Evolutionary conservation across 176 grass and related monocot species (phyloP), one percentile per base, ranked within the genome.

Genomic region (Aechmea fasciata): DNA sequence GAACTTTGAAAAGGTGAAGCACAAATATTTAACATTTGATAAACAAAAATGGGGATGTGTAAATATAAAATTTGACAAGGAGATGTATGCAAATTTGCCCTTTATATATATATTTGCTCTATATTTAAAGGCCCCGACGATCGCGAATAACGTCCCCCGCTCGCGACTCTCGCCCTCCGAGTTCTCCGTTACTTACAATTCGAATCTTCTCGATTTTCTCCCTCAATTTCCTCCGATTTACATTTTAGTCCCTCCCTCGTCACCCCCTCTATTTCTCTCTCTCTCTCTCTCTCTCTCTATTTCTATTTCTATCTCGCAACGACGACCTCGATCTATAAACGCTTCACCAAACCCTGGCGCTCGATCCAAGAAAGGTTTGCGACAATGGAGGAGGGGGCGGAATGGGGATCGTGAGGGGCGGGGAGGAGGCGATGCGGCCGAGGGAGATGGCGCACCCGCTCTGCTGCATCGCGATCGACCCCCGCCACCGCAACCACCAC

Each of bases 401-500:
- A 19, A 18, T 61, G 17, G 10, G 6, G 20, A 61, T 61, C 2
- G 5, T 61, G 20, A 19, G 55, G 55, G 1, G 33, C 33, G 14
- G 55, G 54, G 54, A 19, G 17, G 9, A 19, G 10, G 9, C 17
- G 55, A 61, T 61, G 55, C 55, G 54, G 5, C 20, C 63, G 49
- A 67, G 73, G 63, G 68, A 77, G 74, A 77, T 77, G 73, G 5
- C 33, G 33, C 85, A 75, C 84, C 75, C 78, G 47, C 78, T 87
- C 48, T 91, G 88, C 84, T 91, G 88, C 84, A 76, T 91, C 47
- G 85, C 84, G n/a, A 13, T 75, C 49, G 73, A 75, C 64, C 20
- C 47, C 63, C 3, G 61, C 78, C n/a, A 71, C 71, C 51, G 63
- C 67, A 22, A 19, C 15, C 55, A 33, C 65, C 23, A 6, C 13